Evolutionary conservation across 805 yeast species (phyloP).

Genomic region (Cyberlindnera xylosilytica): DNA sequence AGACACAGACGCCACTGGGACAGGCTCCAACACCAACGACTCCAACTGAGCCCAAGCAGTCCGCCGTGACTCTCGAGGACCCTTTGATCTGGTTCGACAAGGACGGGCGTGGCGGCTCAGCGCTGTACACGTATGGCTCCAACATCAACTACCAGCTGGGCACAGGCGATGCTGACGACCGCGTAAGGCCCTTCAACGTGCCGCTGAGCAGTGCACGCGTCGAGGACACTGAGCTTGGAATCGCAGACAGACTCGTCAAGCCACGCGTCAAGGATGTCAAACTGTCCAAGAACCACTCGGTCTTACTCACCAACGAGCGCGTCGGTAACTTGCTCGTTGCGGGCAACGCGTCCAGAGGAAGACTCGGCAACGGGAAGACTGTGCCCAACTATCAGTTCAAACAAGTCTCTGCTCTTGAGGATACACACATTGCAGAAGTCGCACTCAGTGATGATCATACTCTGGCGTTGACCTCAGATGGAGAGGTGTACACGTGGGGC

Average conservation of each 20-base stretch:
- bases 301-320: conserved; percentile 49
- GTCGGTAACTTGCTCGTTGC: conserved; percentile 50
- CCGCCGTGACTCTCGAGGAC: too few relatives aligned
- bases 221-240: conserved; percentile 13
- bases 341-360: conserved; percentile 69
- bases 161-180: conserved; percentile 57
- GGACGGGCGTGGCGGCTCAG: conserved; percentile 49
- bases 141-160: conserved; percentile 64
- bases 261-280: conserved; percentile 47
- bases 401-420: conserved; percentile 37
- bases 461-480: conserved; percentile 48
- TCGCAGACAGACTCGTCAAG: conserved; percentile 30
- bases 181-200: conserved; percentile 41
- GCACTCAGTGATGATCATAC: conserved; percentile 68
- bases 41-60: too few relatives aligned
- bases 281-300: conserved; percentile 65
- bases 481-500: conserved; percentile 79
- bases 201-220: conserved; percentile 21
- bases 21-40: too few relatives aligned
- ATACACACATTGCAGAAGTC: conserved; percentile 33
- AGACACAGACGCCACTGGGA: too few relatives aligned
- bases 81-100: conserved; percentile 39
- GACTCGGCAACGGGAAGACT: conserved; percentile 58
- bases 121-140: conserved; percentile 58
- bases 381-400: conserved; percentile 42